Evolutionary conservation across 164 flowering plant genomes (phyloP), one percentile per base, ranked within the genome.

Genomic region (Aristolochia californica): DNA sequence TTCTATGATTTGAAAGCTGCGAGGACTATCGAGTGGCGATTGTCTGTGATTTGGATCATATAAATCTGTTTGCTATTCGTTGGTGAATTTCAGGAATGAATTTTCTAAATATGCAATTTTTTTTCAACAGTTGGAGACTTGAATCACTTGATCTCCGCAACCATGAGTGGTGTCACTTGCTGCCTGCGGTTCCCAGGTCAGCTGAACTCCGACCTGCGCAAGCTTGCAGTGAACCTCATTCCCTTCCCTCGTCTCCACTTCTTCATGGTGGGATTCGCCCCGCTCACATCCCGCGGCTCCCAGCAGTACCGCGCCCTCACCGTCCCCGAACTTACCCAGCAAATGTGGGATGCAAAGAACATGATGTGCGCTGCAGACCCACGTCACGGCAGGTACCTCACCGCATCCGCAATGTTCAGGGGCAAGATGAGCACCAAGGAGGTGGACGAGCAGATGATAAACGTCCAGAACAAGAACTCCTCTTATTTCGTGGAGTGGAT

Each of bases 401-500:
- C 58, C 5, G 58, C 58, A 18, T 55, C 58, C 34, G 58, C 58
- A 7, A 55, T 55, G 89, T 85, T 85, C 72, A 61, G 88, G 34
- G 88, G 88, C n/a, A 84, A 82, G 69, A 84, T 84, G 91, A 84
- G 91, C 81, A 82, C 91, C 61, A 84, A 84, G 60, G 91, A 84
- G 67, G 91, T 84, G 22, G 91, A 84, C 53, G 91, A 84, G 56
- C 93, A 85, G 73, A 83, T 85, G 84, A 78, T 82, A 50, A 82
- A 84, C 63, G 95, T 87, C 90, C 82, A 68, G 84, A 86, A 52
- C 82, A 86, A 86, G 76, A 87, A 87, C 72, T 87, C 95, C 0
- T 87, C 95, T 22, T 87, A 84, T 77, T 84, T 87, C 43, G 94
- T 86, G 18, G 94, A 86, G 70, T 86, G 95, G 95, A 86, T 86